Evolutionary conservation across 257 asterid genomes (phyloP).

Genomic region (Solanum gracilifrons): DNA sequence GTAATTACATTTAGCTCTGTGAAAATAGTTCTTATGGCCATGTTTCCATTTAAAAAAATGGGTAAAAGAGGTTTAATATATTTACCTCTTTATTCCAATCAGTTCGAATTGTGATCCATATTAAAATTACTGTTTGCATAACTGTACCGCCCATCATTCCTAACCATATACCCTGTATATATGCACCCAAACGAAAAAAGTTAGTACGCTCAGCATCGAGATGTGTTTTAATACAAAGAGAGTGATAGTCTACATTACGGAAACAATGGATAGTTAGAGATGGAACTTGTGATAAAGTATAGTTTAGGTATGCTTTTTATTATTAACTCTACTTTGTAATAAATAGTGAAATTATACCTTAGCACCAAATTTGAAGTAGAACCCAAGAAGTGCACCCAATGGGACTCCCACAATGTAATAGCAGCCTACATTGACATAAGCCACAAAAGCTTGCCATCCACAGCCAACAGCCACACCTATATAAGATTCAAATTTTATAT

Average conservation of each 20-base stretch:
- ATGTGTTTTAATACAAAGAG: background rate
- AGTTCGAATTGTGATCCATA: conserved; percentile 24
- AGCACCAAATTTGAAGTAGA: conserved; percentile 23
- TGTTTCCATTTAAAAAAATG: background rate
- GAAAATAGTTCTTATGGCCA: background rate
- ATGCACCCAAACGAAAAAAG: background rate
- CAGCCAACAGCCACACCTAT: conserved; percentile 40
- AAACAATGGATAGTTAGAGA: background rate
- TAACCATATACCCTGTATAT: conserved; percentile 21
- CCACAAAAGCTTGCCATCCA: conserved; percentile 36
- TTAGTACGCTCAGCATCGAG: background rate
- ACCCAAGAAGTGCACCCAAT: conserved; percentile 17
- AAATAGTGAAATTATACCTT: conserved; percentile 6
- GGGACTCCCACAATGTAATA: conserved; percentile 31
- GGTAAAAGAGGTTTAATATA: background rate
- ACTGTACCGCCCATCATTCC: conserved; percentile 24
- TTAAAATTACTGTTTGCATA: conserved; percentile 22
- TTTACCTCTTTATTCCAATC: conserved; percentile 32
- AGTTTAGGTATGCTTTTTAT: background rate
- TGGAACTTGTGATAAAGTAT: background rate
- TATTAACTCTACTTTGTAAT: background rate
- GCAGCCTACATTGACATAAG: conserved; percentile 27
- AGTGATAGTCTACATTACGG: background rate
- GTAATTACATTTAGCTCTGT: background rate
- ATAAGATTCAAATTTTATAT: background rate